phyloP scores from a whole-genome alignment of 495 filamentous ascomycete species.

The Penicillium subrubescens region DNA sequence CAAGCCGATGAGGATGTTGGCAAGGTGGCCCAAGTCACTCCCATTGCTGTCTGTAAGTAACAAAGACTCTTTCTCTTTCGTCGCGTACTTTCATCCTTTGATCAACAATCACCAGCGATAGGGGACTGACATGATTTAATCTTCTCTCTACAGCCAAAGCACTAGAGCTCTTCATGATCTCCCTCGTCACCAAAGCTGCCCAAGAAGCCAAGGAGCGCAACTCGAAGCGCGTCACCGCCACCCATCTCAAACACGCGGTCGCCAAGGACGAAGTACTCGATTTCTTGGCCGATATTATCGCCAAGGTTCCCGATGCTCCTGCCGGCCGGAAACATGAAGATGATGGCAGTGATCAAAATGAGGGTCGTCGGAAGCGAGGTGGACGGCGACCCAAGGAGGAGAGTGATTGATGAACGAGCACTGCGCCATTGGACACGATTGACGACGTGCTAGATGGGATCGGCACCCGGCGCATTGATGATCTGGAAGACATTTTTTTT shows the following conservation, averaged over 20 bases:
- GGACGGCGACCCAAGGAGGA: conserved; percentile 52
- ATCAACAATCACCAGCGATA: background rate
- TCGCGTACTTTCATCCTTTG: background rate
- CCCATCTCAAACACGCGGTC: conserved; percentile 88
- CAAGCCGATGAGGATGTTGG: conserved; percentile 99
- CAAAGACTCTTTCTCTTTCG: background rate
- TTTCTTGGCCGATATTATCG: conserved; percentile 88
- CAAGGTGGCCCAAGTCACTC: conserved; percentile 96
- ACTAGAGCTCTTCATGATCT: conserved; percentile 96
- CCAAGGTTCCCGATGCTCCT: conserved; percentile 77
- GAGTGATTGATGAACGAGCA: conserved; percentile 33
- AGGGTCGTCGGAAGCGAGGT: conserved; percentile 51
- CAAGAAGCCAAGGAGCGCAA: conserved; percentile 77
- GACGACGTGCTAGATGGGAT: conserved; percentile 32
- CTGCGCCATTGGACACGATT: conserved; percentile 18
- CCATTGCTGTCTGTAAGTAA: conserved; percentile 82
- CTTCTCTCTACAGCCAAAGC: conserved; percentile 65
- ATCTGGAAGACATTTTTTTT: conserved; percentile 7
- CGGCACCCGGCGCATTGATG: conserved; percentile 28
- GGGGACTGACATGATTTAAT: conserved; percentile 13
- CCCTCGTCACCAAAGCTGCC: conserved; percentile 83
- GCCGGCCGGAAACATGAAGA: conserved; percentile 56
- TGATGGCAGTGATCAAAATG: conserved; percentile 52
- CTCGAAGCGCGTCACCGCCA: conserved; percentile 85
- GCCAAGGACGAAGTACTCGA: conserved; percentile 86